Base-by-base conservation (phyloP, 2,329 filamentous ascomycete species). In the Cryphonectria parasitica region DNA sequence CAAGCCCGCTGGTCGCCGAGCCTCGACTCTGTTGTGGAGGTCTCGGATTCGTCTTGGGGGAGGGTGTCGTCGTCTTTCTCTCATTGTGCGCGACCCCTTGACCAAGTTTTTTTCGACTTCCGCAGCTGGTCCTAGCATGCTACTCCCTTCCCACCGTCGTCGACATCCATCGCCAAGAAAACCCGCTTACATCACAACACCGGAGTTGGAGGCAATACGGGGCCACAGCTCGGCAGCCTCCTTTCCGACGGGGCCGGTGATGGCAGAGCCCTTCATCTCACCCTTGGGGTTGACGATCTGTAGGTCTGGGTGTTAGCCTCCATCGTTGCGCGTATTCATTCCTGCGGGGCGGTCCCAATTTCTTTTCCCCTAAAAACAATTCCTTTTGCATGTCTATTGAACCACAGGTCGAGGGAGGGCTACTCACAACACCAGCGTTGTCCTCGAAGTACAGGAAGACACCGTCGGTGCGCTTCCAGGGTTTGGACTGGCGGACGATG, bases 391-490 rank as follows among this genome's bases (percentile, higher is more conserved):
- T 13, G 28, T n/a, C 5, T 34, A 4, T 17, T 54, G 36, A 28
- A 15, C 36, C n/a, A 5, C 15, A 6, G 22, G 34, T 52, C 7
- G 56, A 19, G 1, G 64, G 73, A 67, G 39, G 73, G 54, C 43
- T 70, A 94, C 92, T 85, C 87, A 95, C 93, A 81, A 99, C 96
- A 91, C 96, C 96, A 84, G 96, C 96, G 86, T 99, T 99, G 88
- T 99, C 97, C 93, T 99, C 96, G 82, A 99, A 99, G 91, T 99
- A 99, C 79, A 99, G 91, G 90, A 94, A 99, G 81, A 98, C 93
- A 86, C 96, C 97, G 85, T 99, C 96, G 79, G 93, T 92, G 85
- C 96, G 92, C 90, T 96, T 95, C 96, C 96, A 99, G 81, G 96
- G 96, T 92, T 99, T 99, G 88, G 92, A 93, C 89, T 98, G 96